Conservation (phyloP, 2,329 filamentous ascomycete genomes). For the Epichloe bromicola region DNA sequence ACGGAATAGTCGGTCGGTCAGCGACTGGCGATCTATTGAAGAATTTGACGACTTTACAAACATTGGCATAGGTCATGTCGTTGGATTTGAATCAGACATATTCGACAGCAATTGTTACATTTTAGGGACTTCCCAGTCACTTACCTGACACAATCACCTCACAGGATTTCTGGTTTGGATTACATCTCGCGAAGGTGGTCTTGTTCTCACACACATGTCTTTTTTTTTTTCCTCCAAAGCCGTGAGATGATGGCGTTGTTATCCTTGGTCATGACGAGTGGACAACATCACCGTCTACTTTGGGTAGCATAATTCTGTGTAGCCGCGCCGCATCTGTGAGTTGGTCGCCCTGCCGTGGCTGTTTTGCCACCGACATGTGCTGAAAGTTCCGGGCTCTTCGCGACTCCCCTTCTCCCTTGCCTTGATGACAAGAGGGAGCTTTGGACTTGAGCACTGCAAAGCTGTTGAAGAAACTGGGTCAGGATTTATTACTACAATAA, state of each 20-base stretch:
- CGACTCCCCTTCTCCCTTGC: neutral
- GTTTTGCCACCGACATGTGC: neutral
- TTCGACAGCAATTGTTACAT: conserved; percentile 45
- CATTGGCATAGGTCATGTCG: conserved; percentile 5
- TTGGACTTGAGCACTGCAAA: neutral
- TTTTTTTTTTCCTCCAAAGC: neutral
- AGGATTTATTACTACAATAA: neutral
- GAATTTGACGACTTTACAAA: conserved; percentile 5
- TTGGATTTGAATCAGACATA: conserved; percentile 32
- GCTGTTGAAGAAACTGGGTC: neutral
- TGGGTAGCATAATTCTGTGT: conserved; percentile 1
- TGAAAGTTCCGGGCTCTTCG: neutral
- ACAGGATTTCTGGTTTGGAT: conserved; percentile 11
- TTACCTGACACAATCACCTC: conserved; percentile 9
- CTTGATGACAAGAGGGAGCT: neutral
- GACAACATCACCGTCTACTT: conserved; percentile 1
- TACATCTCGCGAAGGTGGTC: conserved; percentile 6
- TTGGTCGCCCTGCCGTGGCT: neutral
- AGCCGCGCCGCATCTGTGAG: neutral
- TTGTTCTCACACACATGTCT: conserved; percentile 7
- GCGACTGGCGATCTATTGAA: neutral
- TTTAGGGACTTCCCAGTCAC: conserved; percentile 47
- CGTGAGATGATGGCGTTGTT: conserved; percentile 1
- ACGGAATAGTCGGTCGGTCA: neutral
- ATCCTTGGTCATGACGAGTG: conserved; percentile 5